These are phyloP conservation scores for Botrytis elliptica DNA, from an alignment of 2,329 filamentous ascomycete genomes.

Conservation along the genomic window DNA sequence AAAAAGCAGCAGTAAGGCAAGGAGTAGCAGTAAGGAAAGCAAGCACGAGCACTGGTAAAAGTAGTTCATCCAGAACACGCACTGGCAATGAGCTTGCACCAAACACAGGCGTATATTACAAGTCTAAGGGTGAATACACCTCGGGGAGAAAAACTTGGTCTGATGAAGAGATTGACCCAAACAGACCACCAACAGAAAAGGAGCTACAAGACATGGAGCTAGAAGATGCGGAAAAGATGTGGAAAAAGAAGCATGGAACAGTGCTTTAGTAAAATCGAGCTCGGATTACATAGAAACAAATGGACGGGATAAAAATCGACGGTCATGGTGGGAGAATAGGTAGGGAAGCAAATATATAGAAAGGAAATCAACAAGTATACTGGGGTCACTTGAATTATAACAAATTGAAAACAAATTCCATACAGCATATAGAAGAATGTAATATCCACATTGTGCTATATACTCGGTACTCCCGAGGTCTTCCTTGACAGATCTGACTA, in stretches of 20 bases:
- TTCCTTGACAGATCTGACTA: conserved; percentile 24
- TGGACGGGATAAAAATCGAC: too few relatives aligned
- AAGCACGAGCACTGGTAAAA: background rate
- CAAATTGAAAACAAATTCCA: too few relatives aligned
- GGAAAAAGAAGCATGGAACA: background rate
- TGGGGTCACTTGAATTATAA: too few relatives aligned
- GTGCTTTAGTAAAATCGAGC: background rate
- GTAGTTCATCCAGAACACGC: background rate
- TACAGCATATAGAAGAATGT: background rate
- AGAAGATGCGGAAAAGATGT: fast-evolving
- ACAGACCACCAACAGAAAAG: too few relatives aligned
- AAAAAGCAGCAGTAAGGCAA: background rate
- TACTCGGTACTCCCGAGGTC: conserved; percentile 19
- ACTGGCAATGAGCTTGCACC: background rate
- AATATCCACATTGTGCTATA: conserved; percentile 24
- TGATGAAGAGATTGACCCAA: background rate
- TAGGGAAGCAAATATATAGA: too few relatives aligned
- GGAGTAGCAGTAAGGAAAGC: background rate
- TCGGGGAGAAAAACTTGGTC: background rate
- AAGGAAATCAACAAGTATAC: too few relatives aligned
- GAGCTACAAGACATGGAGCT: background rate
- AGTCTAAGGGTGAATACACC: background rate
- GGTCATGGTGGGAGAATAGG: too few relatives aligned
- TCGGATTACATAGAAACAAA: background rate
- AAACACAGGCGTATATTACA: background rate